phyloP scores from a whole-genome alignment of 2,329 filamentous ascomycete species.

The Penicillium italicum region DNA sequence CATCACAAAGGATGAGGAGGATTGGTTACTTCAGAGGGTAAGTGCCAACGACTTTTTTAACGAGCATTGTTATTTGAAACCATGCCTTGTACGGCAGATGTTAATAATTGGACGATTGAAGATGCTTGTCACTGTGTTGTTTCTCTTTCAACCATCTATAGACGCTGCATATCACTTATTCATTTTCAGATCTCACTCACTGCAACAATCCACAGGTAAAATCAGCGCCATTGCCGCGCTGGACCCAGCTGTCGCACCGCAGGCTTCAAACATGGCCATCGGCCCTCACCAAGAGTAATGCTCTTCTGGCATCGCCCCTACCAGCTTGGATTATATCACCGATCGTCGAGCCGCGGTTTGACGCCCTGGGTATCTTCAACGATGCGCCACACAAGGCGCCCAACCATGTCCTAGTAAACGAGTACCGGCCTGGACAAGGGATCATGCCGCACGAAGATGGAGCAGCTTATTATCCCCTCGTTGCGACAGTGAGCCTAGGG shows the following conservation, averaged over 20 bases:
- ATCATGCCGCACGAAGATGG: slow-evolving; percentile 98
- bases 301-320: slow-evolving; percentile 66
- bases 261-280: slow-evolving; percentile 89
- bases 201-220: slow-evolving; percentile 34
- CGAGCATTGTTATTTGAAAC: not conserved
- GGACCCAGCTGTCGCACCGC: slow-evolving; percentile 84
- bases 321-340: slow-evolving; percentile 72
- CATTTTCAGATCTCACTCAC: not conserved
- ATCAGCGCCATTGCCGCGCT: slow-evolving; percentile 68
- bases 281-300: slow-evolving; percentile 69
- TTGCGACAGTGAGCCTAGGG: slow-evolving; percentile 86
- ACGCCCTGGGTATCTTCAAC: slow-evolving; percentile 50
- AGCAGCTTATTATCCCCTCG: slow-evolving; percentile 76
- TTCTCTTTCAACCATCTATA: not conserved
- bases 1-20: slow-evolving; percentile 72
- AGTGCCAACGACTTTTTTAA: slow-evolving; percentile 3
- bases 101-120: not conserved
- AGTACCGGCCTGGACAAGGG: slow-evolving; percentile 82
- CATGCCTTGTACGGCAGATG: not conserved
- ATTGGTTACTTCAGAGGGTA: slow-evolving; percentile 67
- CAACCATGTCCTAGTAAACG: slow-evolving; percentile 92
- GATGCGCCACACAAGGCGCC: slow-evolving; percentile 69
- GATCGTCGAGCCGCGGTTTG: slow-evolving; percentile 56
- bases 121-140: not conserved
- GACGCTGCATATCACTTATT: not conserved